These are phyloP conservation scores for Forsythia suspensa DNA, from an alignment of 257 asterid species.

Conservation along the genomic window DNA sequence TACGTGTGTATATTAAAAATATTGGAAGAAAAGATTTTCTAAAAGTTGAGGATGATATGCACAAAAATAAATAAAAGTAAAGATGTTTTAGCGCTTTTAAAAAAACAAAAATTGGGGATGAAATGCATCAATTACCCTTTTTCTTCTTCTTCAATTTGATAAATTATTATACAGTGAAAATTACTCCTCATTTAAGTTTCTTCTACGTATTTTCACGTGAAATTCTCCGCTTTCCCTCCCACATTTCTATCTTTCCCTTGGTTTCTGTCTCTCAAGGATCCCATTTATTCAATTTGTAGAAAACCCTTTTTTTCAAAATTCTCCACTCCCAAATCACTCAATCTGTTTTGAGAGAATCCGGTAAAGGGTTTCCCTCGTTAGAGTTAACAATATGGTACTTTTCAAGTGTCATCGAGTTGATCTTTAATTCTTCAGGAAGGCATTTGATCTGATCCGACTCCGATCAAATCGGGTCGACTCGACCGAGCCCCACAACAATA, in stretches of 20 bases:
- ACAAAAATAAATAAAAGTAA: too few relatives aligned
- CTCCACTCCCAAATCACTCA: constrained; percentile 9
- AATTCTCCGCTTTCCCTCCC: not conserved
- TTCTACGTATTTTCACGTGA: constrained; percentile 25
- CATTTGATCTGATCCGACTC: constrained; percentile 84
- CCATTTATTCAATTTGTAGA: constrained; percentile 16
- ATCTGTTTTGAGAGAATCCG: constrained; percentile 66
- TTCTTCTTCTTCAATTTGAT: not conserved
- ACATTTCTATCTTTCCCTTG: constrained; percentile 18
- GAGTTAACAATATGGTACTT: constrained; percentile 81
- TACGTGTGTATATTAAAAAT: too few relatives aligned
- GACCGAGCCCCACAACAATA: constrained; percentile 45
- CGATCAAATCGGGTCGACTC: constrained; percentile 75
- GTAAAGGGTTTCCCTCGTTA: constrained; percentile 71
- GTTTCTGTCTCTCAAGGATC: constrained; percentile 26
- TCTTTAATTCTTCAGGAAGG: constrained; percentile 86
- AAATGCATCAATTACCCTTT: too few relatives aligned
- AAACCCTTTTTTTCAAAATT: not conserved
- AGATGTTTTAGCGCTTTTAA: too few relatives aligned
- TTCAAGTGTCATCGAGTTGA: constrained; percentile 86
- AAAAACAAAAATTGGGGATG: too few relatives aligned
- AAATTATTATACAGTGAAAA: constrained; percentile 26
- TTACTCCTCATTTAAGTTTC: constrained; percentile 21
- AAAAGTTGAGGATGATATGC: too few relatives aligned
- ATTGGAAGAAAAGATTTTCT: too few relatives aligned